These are phyloP conservation scores for Xylariaceae sp. DNA, from an alignment of 2,329 filamentous ascomycete genomes.

Conservation along the genomic window DNA sequence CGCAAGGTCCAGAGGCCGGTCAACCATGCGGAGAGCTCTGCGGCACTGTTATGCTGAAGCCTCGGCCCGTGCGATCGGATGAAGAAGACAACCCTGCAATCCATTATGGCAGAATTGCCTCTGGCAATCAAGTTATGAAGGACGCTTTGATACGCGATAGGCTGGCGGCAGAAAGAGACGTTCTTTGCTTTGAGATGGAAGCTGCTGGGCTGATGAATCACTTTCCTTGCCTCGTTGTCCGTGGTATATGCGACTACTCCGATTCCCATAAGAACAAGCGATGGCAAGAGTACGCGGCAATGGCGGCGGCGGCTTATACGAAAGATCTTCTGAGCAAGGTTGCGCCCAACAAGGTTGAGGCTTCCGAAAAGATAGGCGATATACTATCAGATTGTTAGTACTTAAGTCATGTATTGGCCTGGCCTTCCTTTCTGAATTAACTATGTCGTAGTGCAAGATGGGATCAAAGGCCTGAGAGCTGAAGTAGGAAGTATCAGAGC, in stretches of 20 bases:
- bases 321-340: neutral
- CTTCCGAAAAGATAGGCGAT: neutral
- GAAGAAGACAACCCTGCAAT: slow-evolving; percentile 22
- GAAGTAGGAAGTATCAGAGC: neutral
- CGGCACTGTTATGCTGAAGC: slow-evolving; percentile 3
- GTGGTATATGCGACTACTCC: neutral
- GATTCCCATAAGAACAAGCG: neutral
- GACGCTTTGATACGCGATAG: neutral
- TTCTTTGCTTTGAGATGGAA: slow-evolving; percentile 1
- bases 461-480: neutral
- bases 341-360: neutral
- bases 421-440: neutral
- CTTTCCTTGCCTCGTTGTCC: neutral
- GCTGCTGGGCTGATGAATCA: neutral
- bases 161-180: neutral
- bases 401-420: neutral
- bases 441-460: neutral
- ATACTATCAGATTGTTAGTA: neutral
- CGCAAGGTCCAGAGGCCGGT: neutral
- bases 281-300: neutral
- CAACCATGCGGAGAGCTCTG: neutral
- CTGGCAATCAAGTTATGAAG: neutral
- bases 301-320: neutral
- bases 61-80: neutral
- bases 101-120: slow-evolving; percentile 28